Conservation (phyloP, 2,329 filamentous ascomycete genomes). For the Lecanicillium sp. region DNA sequence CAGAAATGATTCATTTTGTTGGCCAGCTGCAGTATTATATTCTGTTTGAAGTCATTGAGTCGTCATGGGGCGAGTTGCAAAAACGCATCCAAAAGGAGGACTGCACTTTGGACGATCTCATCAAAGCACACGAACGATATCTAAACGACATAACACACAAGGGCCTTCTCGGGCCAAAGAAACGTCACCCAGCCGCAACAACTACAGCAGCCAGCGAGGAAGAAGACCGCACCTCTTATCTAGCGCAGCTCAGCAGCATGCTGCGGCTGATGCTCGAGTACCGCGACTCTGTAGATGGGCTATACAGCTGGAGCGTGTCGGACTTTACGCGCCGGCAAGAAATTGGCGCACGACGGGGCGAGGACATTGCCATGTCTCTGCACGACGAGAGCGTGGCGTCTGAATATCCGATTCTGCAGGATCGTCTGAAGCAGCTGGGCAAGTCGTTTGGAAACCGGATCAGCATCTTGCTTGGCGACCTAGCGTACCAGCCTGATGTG, state of each 20-base stretch:
- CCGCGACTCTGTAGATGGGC: conserved; percentile 83
- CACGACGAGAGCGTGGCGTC: conserved; percentile 48
- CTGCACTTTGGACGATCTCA: conserved; percentile 90
- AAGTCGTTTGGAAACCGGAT: conserved; percentile 69
- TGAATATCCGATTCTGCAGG: conserved; percentile 65
- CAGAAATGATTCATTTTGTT: conserved; percentile 98
- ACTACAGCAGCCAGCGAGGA: conserved; percentile 34
- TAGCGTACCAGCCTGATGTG: conserved; percentile 87
- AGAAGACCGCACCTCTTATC: conserved; percentile 70
- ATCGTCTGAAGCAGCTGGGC: conserved; percentile 63
- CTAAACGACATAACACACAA: conserved; percentile 94
- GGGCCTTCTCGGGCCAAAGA: conserved; percentile 72
- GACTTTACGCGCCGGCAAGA: conserved; percentile 93
- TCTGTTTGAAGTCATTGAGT: conserved; percentile 95
- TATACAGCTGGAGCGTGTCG: conserved; percentile 91
- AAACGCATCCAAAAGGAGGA: conserved; percentile 73
- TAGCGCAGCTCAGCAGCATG: conserved; percentile 84
- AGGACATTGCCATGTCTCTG: conserved; percentile 24
- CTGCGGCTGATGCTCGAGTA: conserved; percentile 91
- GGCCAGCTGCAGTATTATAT: conserved; percentile 98
- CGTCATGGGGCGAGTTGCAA: conserved; percentile 87
- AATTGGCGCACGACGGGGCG: conserved; percentile 57
- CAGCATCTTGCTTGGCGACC: conserved; percentile 75
- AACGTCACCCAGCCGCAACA: conserved; percentile 12
- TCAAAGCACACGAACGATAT: conserved; percentile 83